Percentiles rank a stretch among this genome's conserved stretches.
Evolutionary conservation across 345 rosid species (phyloP).

Genomic region (Streptanthus diversifolius): DNA sequence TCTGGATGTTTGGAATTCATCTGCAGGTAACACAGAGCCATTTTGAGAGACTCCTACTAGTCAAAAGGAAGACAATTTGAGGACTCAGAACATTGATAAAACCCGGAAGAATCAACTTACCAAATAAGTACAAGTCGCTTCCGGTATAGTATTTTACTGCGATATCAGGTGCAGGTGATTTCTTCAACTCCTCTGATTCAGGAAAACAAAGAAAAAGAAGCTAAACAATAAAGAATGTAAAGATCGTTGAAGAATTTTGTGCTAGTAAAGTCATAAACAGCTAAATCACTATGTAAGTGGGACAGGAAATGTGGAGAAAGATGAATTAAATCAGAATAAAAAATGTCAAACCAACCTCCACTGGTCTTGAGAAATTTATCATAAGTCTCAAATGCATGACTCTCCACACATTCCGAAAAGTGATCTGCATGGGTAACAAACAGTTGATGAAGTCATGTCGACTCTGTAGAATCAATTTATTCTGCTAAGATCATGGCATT

Average conservation of each 20-base stretch:
- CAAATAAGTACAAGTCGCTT: conserved; percentile 84
- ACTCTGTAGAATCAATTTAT: not conserved
- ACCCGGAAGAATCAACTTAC: conserved; percentile 38
- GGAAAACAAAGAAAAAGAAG: not conserved
- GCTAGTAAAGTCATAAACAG: not conserved
- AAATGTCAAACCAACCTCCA: conserved; percentile 58
- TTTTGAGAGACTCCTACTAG: not conserved
- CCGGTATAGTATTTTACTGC: conserved; percentile 89
- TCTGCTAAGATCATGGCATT: not conserved
- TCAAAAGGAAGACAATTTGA: not conserved
- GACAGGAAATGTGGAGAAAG: not conserved
- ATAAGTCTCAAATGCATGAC: conserved; percentile 88
- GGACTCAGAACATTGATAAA: not conserved
- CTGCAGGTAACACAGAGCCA: conserved; percentile 37
- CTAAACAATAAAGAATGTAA: not conserved
- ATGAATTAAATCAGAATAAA: not conserved
- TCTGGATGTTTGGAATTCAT: conserved; percentile 94
- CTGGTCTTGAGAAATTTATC: conserved; percentile 84
- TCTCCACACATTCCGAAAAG: conserved; percentile 92
- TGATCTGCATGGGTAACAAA: conserved; percentile 58
- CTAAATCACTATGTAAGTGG: not conserved
- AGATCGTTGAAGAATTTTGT: not conserved
- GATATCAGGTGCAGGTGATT: conserved; percentile 80
- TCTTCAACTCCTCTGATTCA: conserved; percentile 71
- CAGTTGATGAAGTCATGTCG: not conserved